These are phyloP conservation scores for Astrothelium macrocarpum DNA, from an alignment of 495 filamentous ascomycete genomes.

Conservation along the genomic window DNA sequence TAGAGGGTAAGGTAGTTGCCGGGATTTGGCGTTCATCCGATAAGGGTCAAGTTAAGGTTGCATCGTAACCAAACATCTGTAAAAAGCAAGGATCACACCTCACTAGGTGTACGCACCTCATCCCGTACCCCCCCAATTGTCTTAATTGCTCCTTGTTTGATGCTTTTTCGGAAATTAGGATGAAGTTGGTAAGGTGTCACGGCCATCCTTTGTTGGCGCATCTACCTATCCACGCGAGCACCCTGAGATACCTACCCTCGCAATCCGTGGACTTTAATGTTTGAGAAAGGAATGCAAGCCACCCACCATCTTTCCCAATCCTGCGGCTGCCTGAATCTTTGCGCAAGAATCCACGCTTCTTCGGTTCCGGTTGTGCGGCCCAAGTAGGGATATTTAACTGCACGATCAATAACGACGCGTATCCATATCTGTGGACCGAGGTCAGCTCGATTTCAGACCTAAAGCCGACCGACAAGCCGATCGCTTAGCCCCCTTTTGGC, in stretches of 20 bases:
- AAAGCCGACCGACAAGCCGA: not conserved
- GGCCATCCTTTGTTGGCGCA: not conserved
- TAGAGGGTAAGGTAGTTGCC: not conserved
- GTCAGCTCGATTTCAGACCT: too few species aligned
- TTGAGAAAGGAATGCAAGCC: not conserved
- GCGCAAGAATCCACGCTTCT: not conserved
- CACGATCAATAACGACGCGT: too few species aligned
- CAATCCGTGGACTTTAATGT: not conserved
- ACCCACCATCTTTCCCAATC: not conserved
- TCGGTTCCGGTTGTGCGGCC: too few species aligned
- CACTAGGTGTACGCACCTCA: not conserved
- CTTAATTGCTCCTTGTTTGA: not conserved
- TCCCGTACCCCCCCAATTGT: not conserved
- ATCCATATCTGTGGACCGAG: too few species aligned
- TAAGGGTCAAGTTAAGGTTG: not conserved
- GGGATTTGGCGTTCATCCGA: not conserved
- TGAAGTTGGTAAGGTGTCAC: slow-evolving; percentile 6
- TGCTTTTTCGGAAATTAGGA: not conserved
- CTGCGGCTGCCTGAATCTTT: not conserved
- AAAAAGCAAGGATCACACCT: not conserved
- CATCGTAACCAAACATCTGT: slow-evolving; percentile 2
- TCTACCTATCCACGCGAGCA: not conserved
- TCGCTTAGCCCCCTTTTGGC: not conserved
- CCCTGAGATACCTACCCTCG: not conserved
- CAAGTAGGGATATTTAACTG: too few species aligned